Evolutionary conservation across 768 basidiomycete genomes (phyloP).

Genomic region (Psilocybe sp.): DNA sequence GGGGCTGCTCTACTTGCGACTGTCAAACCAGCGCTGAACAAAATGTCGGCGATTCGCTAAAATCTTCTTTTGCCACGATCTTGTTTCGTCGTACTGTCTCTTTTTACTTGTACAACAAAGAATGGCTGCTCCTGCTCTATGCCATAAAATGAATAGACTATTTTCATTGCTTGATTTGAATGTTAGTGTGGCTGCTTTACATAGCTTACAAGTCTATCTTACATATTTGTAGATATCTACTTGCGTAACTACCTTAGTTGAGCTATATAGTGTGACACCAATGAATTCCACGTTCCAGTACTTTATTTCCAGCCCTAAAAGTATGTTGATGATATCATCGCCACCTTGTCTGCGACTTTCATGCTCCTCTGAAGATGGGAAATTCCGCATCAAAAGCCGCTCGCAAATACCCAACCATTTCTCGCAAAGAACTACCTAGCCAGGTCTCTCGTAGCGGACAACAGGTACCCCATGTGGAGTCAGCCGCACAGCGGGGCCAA

Average conservation of each 20-base stretch:
- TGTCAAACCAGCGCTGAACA: constrained; percentile 34
- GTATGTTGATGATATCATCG: neutral
- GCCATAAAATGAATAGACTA: constrained; percentile 34
- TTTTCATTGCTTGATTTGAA: constrained; percentile 21
- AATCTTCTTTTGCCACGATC: constrained; percentile 30
- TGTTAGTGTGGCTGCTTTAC: constrained; percentile 22
- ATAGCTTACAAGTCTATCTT: constrained; percentile 9
- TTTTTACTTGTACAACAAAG: constrained; percentile 47
- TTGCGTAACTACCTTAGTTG: constrained; percentile 13
- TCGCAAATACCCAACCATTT: constrained; percentile 43
- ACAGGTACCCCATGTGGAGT: constrained; percentile 9
- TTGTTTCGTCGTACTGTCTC: constrained; percentile 19
- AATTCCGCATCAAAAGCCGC: constrained; percentile 56
- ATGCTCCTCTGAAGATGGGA: constrained; percentile 46
- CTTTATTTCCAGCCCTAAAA: constrained; percentile 1
- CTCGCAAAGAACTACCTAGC: constrained; percentile 5
- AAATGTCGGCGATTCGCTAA: constrained; percentile 15
- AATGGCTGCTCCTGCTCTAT: constrained; percentile 26
- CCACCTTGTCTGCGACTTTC: no score
- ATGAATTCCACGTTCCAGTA: constrained; percentile 4
- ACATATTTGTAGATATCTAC: constrained; percentile 15
- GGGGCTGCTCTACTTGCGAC: constrained; percentile 18
- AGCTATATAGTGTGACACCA: constrained; percentile 11
- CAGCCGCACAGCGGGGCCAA: constrained; percentile 2
- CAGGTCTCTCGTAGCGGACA: constrained; percentile 18